phyloP scores from a whole-genome alignment of 1,284 basidiomycete species.

The Cystobasidium pallidum region DNA sequence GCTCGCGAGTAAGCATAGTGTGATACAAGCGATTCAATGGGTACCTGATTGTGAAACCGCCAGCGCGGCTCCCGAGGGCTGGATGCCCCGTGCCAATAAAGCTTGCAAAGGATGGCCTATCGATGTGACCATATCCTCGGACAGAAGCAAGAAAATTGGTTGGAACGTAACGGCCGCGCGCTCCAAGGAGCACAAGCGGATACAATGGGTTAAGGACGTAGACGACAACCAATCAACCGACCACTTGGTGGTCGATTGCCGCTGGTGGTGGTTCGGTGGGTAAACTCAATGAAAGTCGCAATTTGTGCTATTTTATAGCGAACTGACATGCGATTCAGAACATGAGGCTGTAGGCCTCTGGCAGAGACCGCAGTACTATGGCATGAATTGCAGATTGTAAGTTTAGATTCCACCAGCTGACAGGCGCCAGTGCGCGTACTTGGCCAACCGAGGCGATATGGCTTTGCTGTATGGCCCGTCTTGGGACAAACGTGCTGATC shows the following conservation, averaged over 20 bases:
- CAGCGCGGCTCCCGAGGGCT: neutral
- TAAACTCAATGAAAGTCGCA: neutral
- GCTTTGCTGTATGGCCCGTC: too few species aligned
- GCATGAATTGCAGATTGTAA: neutral
- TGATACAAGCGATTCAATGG: neutral
- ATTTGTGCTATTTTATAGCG: neutral
- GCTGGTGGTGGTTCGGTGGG: constrained; percentile 3
- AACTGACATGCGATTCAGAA: neutral
- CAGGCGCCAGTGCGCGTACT: too few species aligned
- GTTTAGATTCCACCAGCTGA: too few species aligned
- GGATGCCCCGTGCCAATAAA: neutral
- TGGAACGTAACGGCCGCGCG: neutral
- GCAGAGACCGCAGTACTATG: constrained; percentile 8
- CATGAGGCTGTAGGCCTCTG: constrained; percentile 1
- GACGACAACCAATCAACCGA: neutral
- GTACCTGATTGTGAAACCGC: neutral
- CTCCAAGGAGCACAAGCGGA: neutral
- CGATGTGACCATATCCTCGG: neutral
- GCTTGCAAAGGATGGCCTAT: neutral
- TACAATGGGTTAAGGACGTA: neutral
- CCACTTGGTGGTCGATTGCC: constrained; percentile 1
- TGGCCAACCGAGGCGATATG: too few species aligned
- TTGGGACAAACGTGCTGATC: too few species aligned
- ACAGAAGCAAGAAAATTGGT: neutral
- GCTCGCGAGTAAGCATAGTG: neutral